Conservation (phyloP, 768 basidiomycete genomes). For the Lactarius indigo region DNA sequence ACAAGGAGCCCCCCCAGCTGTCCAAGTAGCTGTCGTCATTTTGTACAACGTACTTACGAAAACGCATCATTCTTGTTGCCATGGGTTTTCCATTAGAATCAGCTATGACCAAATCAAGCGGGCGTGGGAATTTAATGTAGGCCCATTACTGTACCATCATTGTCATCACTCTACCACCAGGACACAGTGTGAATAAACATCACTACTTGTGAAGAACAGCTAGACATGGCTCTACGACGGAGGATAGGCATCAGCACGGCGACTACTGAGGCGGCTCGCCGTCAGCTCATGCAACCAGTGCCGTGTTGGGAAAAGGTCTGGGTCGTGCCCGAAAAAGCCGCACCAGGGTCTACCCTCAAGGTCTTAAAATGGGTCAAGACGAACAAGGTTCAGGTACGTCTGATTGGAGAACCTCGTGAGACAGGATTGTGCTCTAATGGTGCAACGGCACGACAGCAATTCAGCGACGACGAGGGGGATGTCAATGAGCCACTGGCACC, state of each 20-base stretch:
- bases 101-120: not conserved
- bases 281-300: slow-evolving; percentile 89
- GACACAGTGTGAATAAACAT: not conserved
- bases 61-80: not conserved
- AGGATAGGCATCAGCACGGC: slow-evolving; percentile 75
- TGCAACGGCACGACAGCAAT: slow-evolving; percentile 51
- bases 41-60: not conserved
- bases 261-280: slow-evolving; percentile 74
- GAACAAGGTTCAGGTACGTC: slow-evolving; percentile 67
- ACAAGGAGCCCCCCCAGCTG: too few species aligned
- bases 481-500: slow-evolving; percentile 78
- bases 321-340: slow-evolving; percentile 54
- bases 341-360: slow-evolving; percentile 57
- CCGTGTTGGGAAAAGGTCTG: slow-evolving; percentile 81
- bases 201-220: not conserved
- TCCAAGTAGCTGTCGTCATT: not conserved
- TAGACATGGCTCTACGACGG: slow-evolving; percentile 63
- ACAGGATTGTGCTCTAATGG: slow-evolving; percentile 5
- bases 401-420: not conserved
- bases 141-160: not conserved
- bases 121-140: not conserved
- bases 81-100: not conserved
- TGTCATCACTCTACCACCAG: not conserved
- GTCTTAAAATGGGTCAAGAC: slow-evolving; percentile 79
- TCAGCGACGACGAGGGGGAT: slow-evolving; percentile 81